Percentiles rank a stretch among this genome's conserved stretches.
These are phyloP conservation scores for Pharus latifolius DNA, from an alignment of 176 grass and related monocot genomes.

Conservation along the genomic window DNA sequence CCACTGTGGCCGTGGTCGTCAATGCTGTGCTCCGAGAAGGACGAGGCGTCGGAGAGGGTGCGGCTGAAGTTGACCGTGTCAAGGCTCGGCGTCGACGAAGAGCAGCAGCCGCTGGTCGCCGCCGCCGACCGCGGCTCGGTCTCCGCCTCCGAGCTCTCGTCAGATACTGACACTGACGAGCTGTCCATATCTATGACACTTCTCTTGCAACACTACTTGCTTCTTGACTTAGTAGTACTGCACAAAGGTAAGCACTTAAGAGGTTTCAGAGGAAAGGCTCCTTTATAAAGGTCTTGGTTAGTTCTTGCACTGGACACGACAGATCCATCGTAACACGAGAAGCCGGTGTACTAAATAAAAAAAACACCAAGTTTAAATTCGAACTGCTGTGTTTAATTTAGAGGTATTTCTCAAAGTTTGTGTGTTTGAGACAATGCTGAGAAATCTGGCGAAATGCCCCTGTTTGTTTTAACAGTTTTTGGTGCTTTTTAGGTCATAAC, in stretches of 20 bases:
- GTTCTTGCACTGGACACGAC: conserved; percentile 14
- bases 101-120: conserved; percentile 32
- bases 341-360: neutral
- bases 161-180: conserved; percentile 38
- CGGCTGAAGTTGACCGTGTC: conserved; percentile 58
- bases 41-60: conserved; percentile 63
- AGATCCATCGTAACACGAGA: conserved; percentile 32
- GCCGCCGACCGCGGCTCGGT: conserved; percentile 1
- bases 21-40: conserved; percentile 61
- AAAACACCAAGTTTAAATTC: conserved; percentile 25
- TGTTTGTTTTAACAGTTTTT: neutral
- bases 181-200: conserved; percentile 51
- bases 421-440: neutral
- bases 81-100: conserved; percentile 45
- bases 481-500: conserved; percentile 29
- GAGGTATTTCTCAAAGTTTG: conserved; percentile 3
- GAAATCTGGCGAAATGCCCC: neutral
- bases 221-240: neutral
- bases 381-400: conserved; percentile 4
- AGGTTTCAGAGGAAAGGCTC: neutral
- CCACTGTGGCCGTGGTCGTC: conserved; percentile 57
- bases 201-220: neutral
- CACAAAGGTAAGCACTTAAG: neutral
- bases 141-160: conserved; percentile 56
- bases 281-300: conserved; percentile 17